Percentiles rank a stretch among this genome's conserved stretches.
phyloP scores from a whole-genome alignment of 2,329 filamentous ascomycete genomes.

The Ophiostoma novo-ulmi region DNA sequence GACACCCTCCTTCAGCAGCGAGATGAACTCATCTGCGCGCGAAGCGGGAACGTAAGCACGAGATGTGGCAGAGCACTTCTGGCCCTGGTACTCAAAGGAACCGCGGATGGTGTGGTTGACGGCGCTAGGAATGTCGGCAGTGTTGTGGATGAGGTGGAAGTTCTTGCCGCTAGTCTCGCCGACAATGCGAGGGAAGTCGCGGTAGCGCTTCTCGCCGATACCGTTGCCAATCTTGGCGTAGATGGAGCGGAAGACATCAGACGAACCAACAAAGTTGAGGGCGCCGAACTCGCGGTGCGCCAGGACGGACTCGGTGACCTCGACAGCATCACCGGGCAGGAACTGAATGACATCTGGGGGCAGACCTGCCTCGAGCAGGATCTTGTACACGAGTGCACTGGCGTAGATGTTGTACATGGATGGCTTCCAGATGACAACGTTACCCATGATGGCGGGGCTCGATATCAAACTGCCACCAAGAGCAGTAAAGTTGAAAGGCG shows the following conservation, averaged over 20 bases:
- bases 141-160: conserved; percentile 46
- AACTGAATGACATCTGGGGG: conserved; percentile 90
- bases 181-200: conserved; percentile 58
- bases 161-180: conserved; percentile 52
- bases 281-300: conserved; percentile 75
- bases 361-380: conserved; percentile 84
- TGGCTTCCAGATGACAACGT: conserved; percentile 97
- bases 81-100: conserved; percentile 49
- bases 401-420: conserved; percentile 82
- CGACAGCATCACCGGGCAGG: conserved; percentile 78
- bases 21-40: conserved; percentile 38
- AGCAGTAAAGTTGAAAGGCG: conserved; percentile 95
- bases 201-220: conserved; percentile 75
- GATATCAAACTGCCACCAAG: conserved; percentile 83
- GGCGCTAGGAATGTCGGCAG: conserved; percentile 44
- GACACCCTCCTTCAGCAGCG: conserved; percentile 36
- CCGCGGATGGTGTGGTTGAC: conserved; percentile 44
- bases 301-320: conserved; percentile 73
- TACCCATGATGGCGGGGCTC: conserved; percentile 81
- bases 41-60: conserved; percentile 52
- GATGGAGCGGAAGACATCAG: conserved; percentile 79
- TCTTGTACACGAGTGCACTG: conserved; percentile 85
- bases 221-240: conserved; percentile 81
- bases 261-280: conserved; percentile 94
- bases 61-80: conserved; percentile 49